Conservation (phyloP, 208 protist genomes). For the Leishmania aethiopica region DNA sequence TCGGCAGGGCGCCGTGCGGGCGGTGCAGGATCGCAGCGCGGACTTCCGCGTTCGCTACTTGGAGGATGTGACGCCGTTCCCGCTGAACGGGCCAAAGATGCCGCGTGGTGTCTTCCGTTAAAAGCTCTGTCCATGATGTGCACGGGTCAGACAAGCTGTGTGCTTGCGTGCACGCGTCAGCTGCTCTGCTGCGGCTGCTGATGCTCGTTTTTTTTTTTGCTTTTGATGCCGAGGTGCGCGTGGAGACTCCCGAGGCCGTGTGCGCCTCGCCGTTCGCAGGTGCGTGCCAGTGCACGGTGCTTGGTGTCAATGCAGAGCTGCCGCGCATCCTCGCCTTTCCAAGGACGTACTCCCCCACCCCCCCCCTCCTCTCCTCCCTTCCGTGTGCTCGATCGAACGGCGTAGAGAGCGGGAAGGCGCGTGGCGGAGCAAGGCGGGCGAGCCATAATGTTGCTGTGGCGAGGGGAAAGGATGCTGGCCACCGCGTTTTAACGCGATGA, state of each 20-base stretch:
- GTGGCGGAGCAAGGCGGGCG: not conserved
- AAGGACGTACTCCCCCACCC: not conserved
- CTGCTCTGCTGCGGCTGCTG: not conserved
- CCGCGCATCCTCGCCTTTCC: not conserved
- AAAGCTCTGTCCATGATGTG: not conserved
- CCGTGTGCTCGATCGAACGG: not conserved
- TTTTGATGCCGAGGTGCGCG: not conserved
- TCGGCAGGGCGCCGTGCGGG: constrained; percentile 85
- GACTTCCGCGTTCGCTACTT: constrained; percentile 84
- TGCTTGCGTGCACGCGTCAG: not conserved
- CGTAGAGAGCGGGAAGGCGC: not conserved
- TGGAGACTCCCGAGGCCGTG: not conserved
- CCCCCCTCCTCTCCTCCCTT: not conserved
- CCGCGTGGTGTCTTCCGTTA: constrained; percentile 83
- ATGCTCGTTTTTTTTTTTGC: not conserved
- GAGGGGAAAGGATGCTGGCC: not conserved
- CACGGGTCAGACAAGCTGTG: not conserved
- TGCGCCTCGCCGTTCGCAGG: not conserved
- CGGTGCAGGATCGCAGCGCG: constrained; percentile 78
- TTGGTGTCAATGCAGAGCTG: not conserved
- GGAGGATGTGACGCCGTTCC: constrained; percentile 92
- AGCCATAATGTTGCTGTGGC: not conserved
- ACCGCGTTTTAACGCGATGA: not conserved
- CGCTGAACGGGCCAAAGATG: constrained; percentile 90
- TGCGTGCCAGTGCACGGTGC: not conserved